phyloP scores from a whole-genome alignment of 1,284 basidiomycete species.

The Wolfiporia cocos region DNA sequence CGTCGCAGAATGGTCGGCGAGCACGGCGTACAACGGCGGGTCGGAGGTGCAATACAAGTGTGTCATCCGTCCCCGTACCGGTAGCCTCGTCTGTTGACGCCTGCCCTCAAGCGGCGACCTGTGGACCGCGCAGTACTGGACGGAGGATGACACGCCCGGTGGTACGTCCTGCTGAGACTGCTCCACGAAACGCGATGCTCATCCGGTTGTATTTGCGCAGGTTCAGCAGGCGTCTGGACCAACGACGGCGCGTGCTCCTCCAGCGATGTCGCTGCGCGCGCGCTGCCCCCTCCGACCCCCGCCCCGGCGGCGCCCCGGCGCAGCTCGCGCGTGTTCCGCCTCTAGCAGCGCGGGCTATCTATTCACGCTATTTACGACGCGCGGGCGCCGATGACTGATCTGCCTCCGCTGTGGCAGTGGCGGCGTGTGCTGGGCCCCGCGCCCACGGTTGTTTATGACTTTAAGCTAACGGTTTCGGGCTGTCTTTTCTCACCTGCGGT shows the following conservation, averaged over 20 bases:
- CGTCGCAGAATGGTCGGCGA: slow-evolving; percentile 45
- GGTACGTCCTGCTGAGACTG: slow-evolving; percentile 22
- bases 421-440: neutral
- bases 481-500: no score
- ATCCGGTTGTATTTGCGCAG: slow-evolving; percentile 6
- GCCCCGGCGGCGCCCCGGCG: slow-evolving; percentile 5
- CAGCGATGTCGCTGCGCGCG: slow-evolving; percentile 11
- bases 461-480: slow-evolving; percentile 3
- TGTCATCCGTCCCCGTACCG: slow-evolving; percentile 17
- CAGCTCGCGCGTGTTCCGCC: slow-evolving; percentile 19
- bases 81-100: slow-evolving; percentile 13
- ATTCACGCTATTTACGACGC: neutral
- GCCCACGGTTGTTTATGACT: slow-evolving; percentile 1
- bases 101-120: slow-evolving; percentile 29
- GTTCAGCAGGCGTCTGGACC: slow-evolving; percentile 31
- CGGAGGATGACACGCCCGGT: slow-evolving; percentile 48
- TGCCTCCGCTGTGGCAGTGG: neutral
- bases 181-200: neutral
- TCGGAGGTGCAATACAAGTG: slow-evolving; percentile 43
- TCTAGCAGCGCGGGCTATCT: slow-evolving; percentile 9
- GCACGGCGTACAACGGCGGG: slow-evolving; percentile 42
- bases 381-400: no score
- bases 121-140: slow-evolving; percentile 56
- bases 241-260: slow-evolving; percentile 29
- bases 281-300: slow-evolving; percentile 5